phyloP scores from a whole-genome alignment of 179 eudicot genomes.

The Silene coronaria region DNA sequence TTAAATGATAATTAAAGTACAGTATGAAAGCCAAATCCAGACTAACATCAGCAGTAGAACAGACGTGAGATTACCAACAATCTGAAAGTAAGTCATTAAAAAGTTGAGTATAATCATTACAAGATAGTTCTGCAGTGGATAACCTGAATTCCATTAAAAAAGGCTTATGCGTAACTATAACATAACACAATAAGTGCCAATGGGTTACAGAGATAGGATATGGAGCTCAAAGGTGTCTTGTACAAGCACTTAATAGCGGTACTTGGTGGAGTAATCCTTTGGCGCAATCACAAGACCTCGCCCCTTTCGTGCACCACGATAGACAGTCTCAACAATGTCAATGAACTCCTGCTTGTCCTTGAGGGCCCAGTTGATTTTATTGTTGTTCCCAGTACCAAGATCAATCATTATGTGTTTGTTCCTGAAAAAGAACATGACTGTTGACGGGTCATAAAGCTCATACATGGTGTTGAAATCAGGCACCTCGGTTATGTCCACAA shows the following conservation, averaged over 20 bases:
- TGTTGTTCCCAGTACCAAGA: constrained; percentile 53
- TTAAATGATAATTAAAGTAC: too few relatives aligned
- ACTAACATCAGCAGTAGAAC: too few relatives aligned
- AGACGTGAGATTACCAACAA: too few relatives aligned
- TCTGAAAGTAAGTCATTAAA: background rate
- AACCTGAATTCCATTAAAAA: constrained; percentile 2
- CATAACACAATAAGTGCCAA: constrained; percentile 4
- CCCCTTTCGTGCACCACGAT: constrained; percentile 48
- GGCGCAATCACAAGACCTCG: constrained; percentile 78
- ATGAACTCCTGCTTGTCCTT: constrained; percentile 45
- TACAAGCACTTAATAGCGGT: constrained; percentile 40
- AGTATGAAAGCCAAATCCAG: too few relatives aligned
- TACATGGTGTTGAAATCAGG: constrained; percentile 95
- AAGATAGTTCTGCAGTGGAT: background rate
- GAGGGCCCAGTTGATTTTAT: constrained; percentile 45
- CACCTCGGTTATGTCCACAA: constrained; percentile 83
- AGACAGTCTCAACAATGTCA: constrained; percentile 43
- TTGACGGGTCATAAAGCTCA: constrained; percentile 75
- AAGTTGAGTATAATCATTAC: background rate
- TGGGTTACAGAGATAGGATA: background rate
- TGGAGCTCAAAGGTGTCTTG: background rate
- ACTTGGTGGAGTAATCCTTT: constrained; percentile 68
- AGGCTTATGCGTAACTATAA: background rate
- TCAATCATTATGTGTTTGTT: constrained; percentile 93
- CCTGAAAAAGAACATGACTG: constrained; percentile 83